These are phyloP conservation scores for Aspergillus sp. DNA, from an alignment of 2,329 filamentous ascomycete species.

Conservation along the genomic window DNA sequence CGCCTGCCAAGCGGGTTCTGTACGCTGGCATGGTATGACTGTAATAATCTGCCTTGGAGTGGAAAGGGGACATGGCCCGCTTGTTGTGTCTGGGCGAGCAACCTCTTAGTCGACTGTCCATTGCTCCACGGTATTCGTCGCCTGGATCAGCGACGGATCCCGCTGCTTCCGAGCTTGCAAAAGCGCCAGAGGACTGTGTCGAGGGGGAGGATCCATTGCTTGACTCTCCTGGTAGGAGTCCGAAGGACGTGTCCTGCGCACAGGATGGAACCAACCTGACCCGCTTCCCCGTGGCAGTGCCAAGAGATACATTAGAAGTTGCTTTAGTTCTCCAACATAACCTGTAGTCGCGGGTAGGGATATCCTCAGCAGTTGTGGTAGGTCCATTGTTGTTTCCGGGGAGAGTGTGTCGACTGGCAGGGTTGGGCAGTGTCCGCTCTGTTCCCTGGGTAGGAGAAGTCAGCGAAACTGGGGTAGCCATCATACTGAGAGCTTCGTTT, in stretches of 20 bases:
- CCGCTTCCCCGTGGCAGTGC: constrained; percentile 23
- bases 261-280: constrained; percentile 26
- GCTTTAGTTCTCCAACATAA: constrained; percentile 25
- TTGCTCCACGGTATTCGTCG: constrained; percentile 25
- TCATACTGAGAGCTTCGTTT: constrained; percentile 32
- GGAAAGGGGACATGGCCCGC: constrained; percentile 32
- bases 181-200: constrained; percentile 17
- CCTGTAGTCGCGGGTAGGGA: constrained; percentile 28
- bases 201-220: constrained; percentile 23
- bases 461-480: constrained; percentile 28
- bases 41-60: constrained; percentile 43
- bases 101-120: constrained; percentile 22
- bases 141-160: constrained; percentile 20
- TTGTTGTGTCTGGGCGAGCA: constrained; percentile 27
- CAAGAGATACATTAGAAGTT: constrained; percentile 28
- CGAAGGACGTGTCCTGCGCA: constrained; percentile 36
- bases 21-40: constrained; percentile 41
- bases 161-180: constrained; percentile 22
- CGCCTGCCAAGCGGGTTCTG: constrained; percentile 34
- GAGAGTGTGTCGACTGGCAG: constrained; percentile 32
- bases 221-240: constrained; percentile 32
- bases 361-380: constrained; percentile 22
- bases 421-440: constrained; percentile 44
- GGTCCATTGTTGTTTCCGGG: constrained; percentile 21
- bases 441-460: constrained; percentile 30